These are phyloP conservation scores for Citrus medica DNA, from an alignment of 345 rosid genomes.

Conservation along the genomic window DNA sequence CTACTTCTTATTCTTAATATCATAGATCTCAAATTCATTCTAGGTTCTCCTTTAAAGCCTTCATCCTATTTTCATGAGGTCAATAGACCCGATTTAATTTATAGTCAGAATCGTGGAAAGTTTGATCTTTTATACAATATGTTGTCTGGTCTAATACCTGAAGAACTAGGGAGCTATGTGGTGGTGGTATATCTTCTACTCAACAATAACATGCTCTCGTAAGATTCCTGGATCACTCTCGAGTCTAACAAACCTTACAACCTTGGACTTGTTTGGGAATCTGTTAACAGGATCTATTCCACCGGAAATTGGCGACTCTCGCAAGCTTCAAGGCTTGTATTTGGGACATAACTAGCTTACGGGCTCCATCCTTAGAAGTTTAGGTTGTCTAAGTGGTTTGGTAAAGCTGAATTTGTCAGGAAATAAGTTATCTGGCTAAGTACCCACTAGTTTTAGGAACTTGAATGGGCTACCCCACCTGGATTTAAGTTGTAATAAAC, in stretches of 20 bases:
- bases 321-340: no score
- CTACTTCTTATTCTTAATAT: no score
- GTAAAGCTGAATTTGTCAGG: slow-evolving; percentile 74
- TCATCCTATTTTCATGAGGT: slow-evolving; percentile 37
- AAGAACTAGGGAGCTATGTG: slow-evolving; percentile 35
- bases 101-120: slow-evolving; percentile 77
- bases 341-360: no score
- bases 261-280: no score
- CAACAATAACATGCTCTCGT: slow-evolving; percentile 63
- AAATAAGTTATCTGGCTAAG: slow-evolving; percentile 47
- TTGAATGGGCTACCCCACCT: slow-evolving; percentile 70
- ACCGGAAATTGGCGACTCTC: no score
- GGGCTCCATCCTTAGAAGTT: no score
- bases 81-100: slow-evolving; percentile 55
- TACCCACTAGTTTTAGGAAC: slow-evolving; percentile 66
- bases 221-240: slow-evolving; percentile 69
- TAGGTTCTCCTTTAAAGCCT: no score
- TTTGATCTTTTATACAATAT: slow-evolving; percentile 64
- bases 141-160: slow-evolving; percentile 66
- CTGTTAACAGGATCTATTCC: no score
- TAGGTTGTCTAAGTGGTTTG: slow-evolving; percentile 36
- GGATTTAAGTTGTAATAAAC: slow-evolving; percentile 68
- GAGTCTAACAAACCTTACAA: not conserved
- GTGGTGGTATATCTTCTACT: slow-evolving; percentile 68
- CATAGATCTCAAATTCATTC: no score